These are phyloP conservation scores for Wallacemonas sp. DNA, from an alignment of 208 protist species.

Conservation along the genomic window DNA sequence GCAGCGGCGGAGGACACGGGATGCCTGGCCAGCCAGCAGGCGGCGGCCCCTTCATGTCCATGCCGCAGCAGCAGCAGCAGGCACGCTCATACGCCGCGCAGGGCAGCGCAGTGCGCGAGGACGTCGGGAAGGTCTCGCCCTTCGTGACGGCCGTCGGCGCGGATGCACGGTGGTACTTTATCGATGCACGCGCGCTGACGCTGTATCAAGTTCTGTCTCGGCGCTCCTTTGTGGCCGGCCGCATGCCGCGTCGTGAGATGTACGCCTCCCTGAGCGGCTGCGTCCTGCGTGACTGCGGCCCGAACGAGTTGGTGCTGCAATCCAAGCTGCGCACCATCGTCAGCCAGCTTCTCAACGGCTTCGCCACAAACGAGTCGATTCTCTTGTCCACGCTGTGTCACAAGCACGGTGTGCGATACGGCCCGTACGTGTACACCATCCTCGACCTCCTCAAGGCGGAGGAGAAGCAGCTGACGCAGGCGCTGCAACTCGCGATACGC, in stretches of 20 bases:
- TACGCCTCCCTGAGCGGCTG: constrained; percentile 30
- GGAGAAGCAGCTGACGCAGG: constrained; percentile 32
- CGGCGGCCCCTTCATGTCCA: background rate
- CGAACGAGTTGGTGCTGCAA: constrained; percentile 49
- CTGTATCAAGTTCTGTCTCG: constrained; percentile 40
- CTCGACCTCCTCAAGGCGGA: constrained; percentile 41
- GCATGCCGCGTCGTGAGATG: constrained; percentile 44
- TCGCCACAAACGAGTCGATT: constrained; percentile 27
- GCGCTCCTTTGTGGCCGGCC: constrained; percentile 23
- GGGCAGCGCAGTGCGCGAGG: constrained; percentile 10
- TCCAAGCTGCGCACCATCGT: constrained; percentile 49
- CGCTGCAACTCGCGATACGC: constrained; percentile 32
- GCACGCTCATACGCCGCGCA: constrained; percentile 4
- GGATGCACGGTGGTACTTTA: constrained; percentile 57
- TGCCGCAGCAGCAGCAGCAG: background rate
- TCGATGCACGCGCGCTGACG: constrained; percentile 42
- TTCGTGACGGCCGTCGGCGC: constrained; percentile 35
- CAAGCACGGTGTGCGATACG: constrained; percentile 47
- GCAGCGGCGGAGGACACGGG: background rate
- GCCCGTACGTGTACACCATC: constrained; percentile 49
- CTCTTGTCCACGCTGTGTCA: constrained; percentile 48
- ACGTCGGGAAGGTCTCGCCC: constrained; percentile 16
- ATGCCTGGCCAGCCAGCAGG: background rate
- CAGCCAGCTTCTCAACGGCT: constrained; percentile 37
- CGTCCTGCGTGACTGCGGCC: constrained; percentile 27